Conservation (phyloP, 495 filamentous ascomycete genomes). For the Hypoxylon trugodes region DNA sequence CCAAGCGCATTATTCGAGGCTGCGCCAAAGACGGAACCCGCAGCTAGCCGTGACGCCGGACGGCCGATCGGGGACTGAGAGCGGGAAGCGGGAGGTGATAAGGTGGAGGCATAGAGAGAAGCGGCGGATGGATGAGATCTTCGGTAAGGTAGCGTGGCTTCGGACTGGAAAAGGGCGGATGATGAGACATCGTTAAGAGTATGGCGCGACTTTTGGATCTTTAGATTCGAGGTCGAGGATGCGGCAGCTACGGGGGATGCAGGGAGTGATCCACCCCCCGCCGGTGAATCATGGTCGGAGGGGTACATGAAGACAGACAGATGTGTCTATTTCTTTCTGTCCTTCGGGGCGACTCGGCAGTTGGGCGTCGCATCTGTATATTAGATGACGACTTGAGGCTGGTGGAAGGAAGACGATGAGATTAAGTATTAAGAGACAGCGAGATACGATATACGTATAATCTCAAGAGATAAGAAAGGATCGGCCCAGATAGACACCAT, state of each 20-base stretch:
- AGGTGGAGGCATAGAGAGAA: slow-evolving; percentile 65
- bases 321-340: slow-evolving; percentile 12
- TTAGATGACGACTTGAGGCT: background rate
- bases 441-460: background rate
- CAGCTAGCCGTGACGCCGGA: slow-evolving; percentile 58
- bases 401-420: background rate
- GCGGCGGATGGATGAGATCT: slow-evolving; percentile 65
- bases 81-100: slow-evolving; percentile 62
- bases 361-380: slow-evolving; percentile 32
- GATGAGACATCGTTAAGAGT: slow-evolving; percentile 44
- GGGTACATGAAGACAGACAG: slow-evolving; percentile 52
- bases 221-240: slow-evolving; percentile 52
- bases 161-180: slow-evolving; percentile 50
- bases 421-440: background rate
- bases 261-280: slow-evolving; percentile 47
- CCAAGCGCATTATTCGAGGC: slow-evolving; percentile 50
- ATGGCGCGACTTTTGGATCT: slow-evolving; percentile 45
- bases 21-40: slow-evolving; percentile 58
- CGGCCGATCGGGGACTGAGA: slow-evolving; percentile 67
- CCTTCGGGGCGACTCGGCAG: slow-evolving; percentile 22
- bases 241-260: slow-evolving; percentile 54
- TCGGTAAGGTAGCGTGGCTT: slow-evolving; percentile 58
- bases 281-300: slow-evolving; percentile 52
- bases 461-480: background rate
- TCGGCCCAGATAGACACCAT: background rate